phyloP scores from a whole-genome alignment of 2,329 filamentous ascomycete species.

The Fusarium abutilonis region DNA sequence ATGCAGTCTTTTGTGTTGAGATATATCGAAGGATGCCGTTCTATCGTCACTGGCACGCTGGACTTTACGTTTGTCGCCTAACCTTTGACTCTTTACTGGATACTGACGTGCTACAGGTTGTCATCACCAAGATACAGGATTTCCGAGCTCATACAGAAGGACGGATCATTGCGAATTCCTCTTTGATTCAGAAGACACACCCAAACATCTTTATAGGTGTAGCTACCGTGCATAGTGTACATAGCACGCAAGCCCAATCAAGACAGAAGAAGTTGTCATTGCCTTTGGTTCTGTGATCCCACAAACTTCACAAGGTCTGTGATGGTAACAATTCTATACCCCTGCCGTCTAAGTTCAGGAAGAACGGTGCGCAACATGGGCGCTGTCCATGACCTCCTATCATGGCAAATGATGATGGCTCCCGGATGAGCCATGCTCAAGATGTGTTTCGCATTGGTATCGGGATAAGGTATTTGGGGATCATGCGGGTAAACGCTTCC shows the following conservation, averaged over 20 bases:
- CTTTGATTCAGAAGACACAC: slow-evolving; percentile 33
- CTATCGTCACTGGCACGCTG: slow-evolving; percentile 47
- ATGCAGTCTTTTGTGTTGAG: slow-evolving; percentile 22
- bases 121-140: slow-evolving; percentile 50
- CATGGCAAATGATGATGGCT: slow-evolving; percentile 86
- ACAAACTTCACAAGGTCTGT: slow-evolving; percentile 67
- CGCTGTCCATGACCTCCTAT: slow-evolving; percentile 82
- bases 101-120: slow-evolving; percentile 38
- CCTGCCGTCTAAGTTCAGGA: slow-evolving; percentile 73
- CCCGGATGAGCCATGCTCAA: slow-evolving; percentile 82
- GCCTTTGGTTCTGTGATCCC: slow-evolving; percentile 42
- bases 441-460: slow-evolving; percentile 80
- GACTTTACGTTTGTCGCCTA: slow-evolving; percentile 47
- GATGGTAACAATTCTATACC: slow-evolving; percentile 77
- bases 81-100: not conserved
- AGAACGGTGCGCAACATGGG: slow-evolving; percentile 80
- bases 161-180: slow-evolving; percentile 49
- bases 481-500: slow-evolving; percentile 91
- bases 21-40: slow-evolving; percentile 47
- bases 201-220: not conserved
- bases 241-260: not conserved
- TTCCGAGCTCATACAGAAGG: slow-evolving; percentile 43
- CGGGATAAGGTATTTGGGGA: slow-evolving; percentile 77
- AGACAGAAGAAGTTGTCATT: slow-evolving; percentile 15
- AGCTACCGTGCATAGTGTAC: not conserved